Conservation (phyloP, 495 filamentous ascomycete genomes). For the Trichoderma erinaceum region DNA sequence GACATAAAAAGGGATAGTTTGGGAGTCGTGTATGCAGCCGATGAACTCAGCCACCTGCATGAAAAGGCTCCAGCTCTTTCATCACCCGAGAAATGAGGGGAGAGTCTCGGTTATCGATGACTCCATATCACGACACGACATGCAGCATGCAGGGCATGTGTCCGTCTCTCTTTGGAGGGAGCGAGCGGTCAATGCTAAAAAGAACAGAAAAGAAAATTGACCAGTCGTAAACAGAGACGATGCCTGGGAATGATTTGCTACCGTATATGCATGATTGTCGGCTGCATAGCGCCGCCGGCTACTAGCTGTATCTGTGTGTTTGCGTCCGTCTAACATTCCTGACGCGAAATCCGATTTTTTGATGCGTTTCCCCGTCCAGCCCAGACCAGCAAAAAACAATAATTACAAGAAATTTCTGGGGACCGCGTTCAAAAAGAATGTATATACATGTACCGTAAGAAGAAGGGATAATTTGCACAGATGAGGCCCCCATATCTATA, state of each 20-base stretch:
- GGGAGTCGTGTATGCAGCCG: not conserved
- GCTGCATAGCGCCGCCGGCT: not conserved
- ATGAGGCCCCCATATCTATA: not conserved
- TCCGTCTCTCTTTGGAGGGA: not conserved
- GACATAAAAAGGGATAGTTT: not conserved
- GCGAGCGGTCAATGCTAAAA: too few relatives aligned
- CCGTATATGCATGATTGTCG: not conserved
- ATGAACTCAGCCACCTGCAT: not conserved
- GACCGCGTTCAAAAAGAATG: not conserved
- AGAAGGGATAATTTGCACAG: not conserved
- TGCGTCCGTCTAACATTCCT: not conserved
- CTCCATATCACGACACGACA: not conserved
- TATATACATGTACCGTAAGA: not conserved
- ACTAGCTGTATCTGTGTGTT: not conserved
- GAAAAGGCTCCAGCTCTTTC: too few relatives aligned
- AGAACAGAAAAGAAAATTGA: not conserved
- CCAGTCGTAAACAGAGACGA: not conserved
- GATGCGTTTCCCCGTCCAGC: constrained; percentile 3
- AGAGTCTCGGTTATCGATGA: too few relatives aligned
- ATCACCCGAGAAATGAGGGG: too few relatives aligned
- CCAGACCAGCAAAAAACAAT: not conserved
- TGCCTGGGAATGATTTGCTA: not conserved
- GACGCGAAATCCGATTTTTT: not conserved
- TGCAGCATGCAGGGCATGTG: constrained; percentile 6
- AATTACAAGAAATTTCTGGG: not conserved